Base-by-base conservation (phyloP, 2,329 filamentous ascomycete species). In the Ophiostoma sp. region DNA sequence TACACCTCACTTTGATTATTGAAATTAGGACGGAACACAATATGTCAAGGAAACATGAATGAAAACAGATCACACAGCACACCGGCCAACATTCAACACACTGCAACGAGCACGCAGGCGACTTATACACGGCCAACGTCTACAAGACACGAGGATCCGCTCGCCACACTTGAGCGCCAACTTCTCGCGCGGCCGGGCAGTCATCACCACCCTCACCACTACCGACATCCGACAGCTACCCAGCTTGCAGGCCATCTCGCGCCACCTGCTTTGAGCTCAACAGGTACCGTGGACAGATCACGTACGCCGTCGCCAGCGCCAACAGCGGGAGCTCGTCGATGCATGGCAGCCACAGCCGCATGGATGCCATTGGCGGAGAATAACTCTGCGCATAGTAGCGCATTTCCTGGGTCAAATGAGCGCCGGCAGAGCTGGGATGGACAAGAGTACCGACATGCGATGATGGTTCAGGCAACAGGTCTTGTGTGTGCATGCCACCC, bases 361-460 rank as follows among this genome's bases (percentile, higher is more conserved):
- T 87, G 85, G 85, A 80, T 80, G 74, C 85, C 85, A 8, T 74
- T 65, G 35, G 13, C 62, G 0, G 62, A 41, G 20, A 20, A 39
- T 77, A 81, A 73, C 80, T 81, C 10, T 81, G 83, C 66, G 4
- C 11, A 8, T 27, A 27, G 23, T n/a, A 57, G 23, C 4, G 4
- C 23, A 15, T 33, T 15, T 62, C 27, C 27, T 1, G 57, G 15
- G 23, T 3, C 57, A 33, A 33, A 33, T 13, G 77, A 80, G 73
- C 80, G 82, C 11, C 81, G 83, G 66, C 82, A 83, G 76, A 85
- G 84, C 77, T 87, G 82, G 80, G 82, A 79, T 75, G 79, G 79
- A 48, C 83, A 88, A 77, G 85, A 86, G 75, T 81, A 81, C 76
- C 86, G 85, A 77, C 84, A 81, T 72, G 78, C 78, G 69, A 74